Evolutionary conservation across 176 grass and related monocot species (phyloP), one percentile per base, ranked within the genome.

Genomic region (Paspalum vaginatum): DNA sequence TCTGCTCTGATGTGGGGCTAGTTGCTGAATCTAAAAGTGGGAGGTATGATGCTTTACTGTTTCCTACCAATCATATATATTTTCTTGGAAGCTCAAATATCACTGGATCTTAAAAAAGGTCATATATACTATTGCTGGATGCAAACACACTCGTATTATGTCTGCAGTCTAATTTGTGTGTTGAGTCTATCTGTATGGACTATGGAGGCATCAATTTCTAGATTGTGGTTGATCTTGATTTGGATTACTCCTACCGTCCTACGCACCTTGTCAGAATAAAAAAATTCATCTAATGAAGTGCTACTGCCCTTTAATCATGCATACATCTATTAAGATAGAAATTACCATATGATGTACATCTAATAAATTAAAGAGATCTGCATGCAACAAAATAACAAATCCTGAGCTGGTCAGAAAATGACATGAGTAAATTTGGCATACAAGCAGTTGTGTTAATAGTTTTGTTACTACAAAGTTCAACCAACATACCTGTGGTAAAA

Each of bases 1-100:
- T 98, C 32, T 98, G 96, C 91, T 98, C 96, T 81, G 96, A 98
- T 93, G 96, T 98, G 75, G 96, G 96, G 40, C 82, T 98, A 74
- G 96, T 93, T 77, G 90, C 96, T 86, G 96, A 98, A 88, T 98
- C 96, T 52, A 91, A 93, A 93, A 87, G 81, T 73, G 96, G 96
- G 83, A 88, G 96, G 96, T 98, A 79, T 44, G 53, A 66, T 77
- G 55, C 24, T 77, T 15, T 79, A 18, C 46, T 51, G 66, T 86
- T 86, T 56, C 49, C 20, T 74, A 56, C 78, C 8, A 11, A 7
- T 39, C 46, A 81, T 76, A 79, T 72, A 83, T 38, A 55, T 77
- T n/a, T 3, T 71, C 21, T 16, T 40, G 41, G 50, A 55, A 56
- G 54, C 55, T 88, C 55, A 74, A 77, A 79, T 63, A 65, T 59